These are phyloP conservation scores for Dryas octopetala DNA, from an alignment of 306 rosid species.

Conservation along the genomic window DNA sequence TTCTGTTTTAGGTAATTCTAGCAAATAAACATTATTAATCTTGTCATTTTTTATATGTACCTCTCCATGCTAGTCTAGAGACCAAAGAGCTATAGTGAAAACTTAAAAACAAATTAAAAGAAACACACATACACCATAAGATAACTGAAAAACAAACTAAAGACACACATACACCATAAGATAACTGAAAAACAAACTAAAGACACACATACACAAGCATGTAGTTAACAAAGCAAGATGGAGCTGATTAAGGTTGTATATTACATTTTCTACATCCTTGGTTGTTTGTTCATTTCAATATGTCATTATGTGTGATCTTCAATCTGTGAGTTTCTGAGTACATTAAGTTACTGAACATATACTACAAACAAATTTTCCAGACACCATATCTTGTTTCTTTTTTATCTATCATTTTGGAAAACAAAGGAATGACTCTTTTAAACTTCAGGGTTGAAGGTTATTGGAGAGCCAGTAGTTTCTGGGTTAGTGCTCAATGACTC, in stretches of 20 bases:
- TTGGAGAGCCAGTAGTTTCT: constrained; percentile 86
- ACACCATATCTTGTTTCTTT: background rate
- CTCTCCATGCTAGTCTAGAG: background rate
- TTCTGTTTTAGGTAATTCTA: too few relatives aligned
- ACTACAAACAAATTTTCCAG: background rate
- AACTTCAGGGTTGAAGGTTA: constrained; percentile 72
- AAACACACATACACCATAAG: background rate
- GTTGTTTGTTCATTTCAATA: background rate
- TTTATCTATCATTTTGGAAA: background rate
- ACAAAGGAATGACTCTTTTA: constrained; percentile 9
- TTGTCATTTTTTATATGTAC: background rate
- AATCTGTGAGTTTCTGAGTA: background rate
- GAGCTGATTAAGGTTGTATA: background rate
- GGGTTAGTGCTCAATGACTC: constrained; percentile 89
- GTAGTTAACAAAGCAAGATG: background rate
- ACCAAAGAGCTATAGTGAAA: background rate
- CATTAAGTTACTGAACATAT: background rate
- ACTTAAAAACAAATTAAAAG: background rate
- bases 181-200: background rate
- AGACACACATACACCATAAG: background rate
- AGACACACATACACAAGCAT: background rate
- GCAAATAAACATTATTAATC: background rate
- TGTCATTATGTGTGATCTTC: background rate
- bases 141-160: background rate
- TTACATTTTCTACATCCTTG: background rate